Conservation (phyloP, 257 asterid genomes). For the Solanum lignicaule region DNA sequence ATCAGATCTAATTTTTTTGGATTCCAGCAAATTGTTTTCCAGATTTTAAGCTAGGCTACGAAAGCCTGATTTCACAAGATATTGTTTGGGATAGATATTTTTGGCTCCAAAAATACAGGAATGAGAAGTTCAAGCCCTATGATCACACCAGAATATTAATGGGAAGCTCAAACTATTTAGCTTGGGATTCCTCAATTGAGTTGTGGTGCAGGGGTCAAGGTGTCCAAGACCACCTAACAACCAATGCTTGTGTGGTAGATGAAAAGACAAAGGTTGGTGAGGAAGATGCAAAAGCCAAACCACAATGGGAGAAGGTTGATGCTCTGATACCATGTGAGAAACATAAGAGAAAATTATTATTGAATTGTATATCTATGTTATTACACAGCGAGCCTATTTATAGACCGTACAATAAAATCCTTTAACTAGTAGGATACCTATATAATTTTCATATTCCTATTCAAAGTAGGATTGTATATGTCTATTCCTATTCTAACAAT, state of each 20-base stretch:
- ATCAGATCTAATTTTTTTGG: background rate
- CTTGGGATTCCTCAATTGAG: background rate
- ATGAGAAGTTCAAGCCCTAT: background rate
- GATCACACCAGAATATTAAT: background rate
- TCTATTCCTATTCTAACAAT: background rate
- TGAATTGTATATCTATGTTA: background rate
- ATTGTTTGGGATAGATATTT: background rate
- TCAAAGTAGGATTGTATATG: too few relatives aligned
- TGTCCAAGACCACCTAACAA: background rate
- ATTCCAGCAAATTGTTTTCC: background rate
- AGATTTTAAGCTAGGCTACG: background rate
- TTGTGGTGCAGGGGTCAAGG: background rate
- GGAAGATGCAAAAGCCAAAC: background rate
- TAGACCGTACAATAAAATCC: background rate
- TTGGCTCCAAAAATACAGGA: background rate
- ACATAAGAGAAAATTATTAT: background rate
- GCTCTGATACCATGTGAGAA: background rate
- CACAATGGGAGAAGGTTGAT: background rate
- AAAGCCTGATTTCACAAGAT: background rate
- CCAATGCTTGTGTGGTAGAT: background rate
- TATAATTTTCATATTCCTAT: background rate
- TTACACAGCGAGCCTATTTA: background rate
- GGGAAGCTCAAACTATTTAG: background rate
- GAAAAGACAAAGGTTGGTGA: background rate
- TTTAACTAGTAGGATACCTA: background rate